These are phyloP conservation scores for Kwoniella pini DNA, from an alignment of 768 basidiomycete species.

Conservation along the genomic window DNA sequence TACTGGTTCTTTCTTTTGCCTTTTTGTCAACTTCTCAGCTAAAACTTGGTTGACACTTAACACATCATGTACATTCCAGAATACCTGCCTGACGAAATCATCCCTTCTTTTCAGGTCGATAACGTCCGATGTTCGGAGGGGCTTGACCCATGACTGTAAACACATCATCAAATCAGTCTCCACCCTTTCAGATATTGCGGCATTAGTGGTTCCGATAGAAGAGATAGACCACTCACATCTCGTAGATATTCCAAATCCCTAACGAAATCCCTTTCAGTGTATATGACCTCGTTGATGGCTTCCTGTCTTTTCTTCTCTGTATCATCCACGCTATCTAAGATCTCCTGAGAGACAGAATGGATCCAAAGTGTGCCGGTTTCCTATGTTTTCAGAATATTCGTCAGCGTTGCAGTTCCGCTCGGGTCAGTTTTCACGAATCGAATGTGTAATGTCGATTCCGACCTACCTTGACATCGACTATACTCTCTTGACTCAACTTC, in stretches of 20 bases:
- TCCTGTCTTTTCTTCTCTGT: slow-evolving; percentile 94
- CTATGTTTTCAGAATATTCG: slow-evolving; percentile 38
- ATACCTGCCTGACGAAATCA: slow-evolving; percentile 89
- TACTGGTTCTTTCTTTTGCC: slow-evolving; percentile 91
- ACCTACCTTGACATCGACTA: slow-evolving; percentile 73
- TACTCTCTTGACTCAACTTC: slow-evolving; percentile 75
- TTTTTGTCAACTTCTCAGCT: slow-evolving; percentile 89
- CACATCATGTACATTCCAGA: slow-evolving; percentile 97
- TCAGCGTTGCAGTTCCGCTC: not conserved
- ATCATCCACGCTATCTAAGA: slow-evolving; percentile 88
- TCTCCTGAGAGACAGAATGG: slow-evolving; percentile 91
- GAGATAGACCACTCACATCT: slow-evolving; percentile 78
- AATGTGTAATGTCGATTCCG: not conserved
- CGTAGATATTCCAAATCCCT: slow-evolving; percentile 96
- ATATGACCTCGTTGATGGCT: slow-evolving; percentile 93
- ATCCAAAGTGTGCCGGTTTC: slow-evolving; percentile 90
- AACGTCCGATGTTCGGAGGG: slow-evolving; percentile 68
- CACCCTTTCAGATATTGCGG: too few species aligned
- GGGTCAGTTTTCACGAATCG: not conserved
- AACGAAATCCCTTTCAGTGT: slow-evolving; percentile 96
- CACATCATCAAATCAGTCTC: too few species aligned
- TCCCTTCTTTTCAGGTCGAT: slow-evolving; percentile 74
- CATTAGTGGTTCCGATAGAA: too few species aligned
- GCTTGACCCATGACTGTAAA: slow-evolving; percentile 82
- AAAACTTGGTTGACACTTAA: slow-evolving; percentile 85